These are phyloP conservation scores for Yarrowia bubula DNA, from an alignment of 805 yeast genomes.

Conservation along the genomic window DNA sequence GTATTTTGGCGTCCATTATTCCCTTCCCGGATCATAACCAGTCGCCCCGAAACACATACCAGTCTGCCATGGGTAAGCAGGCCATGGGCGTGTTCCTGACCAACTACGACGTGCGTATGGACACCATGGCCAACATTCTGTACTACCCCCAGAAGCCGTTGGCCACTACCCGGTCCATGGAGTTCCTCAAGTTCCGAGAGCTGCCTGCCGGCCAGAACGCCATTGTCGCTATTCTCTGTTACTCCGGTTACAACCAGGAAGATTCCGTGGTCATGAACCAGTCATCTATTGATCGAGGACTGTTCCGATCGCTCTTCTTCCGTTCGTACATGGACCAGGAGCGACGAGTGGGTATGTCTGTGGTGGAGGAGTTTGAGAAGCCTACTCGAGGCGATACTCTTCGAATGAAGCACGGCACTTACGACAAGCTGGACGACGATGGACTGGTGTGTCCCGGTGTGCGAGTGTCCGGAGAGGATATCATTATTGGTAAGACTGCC, in stretches of 20 bases:
- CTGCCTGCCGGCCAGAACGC: conserved; percentile 99
- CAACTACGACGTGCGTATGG: conserved; percentile 95
- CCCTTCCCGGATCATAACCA: conserved; percentile 99
- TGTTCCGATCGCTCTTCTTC: conserved; percentile 92
- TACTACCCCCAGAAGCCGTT: conserved; percentile 98
- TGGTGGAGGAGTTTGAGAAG: conserved; percentile 95
- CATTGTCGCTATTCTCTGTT: conserved; percentile 95
- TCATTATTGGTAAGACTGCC: conserved; percentile 96
- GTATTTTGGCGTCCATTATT: conserved; percentile 97
- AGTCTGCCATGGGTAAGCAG: conserved; percentile 99
- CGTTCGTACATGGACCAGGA: conserved; percentile 99
- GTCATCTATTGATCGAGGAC: conserved; percentile 93
- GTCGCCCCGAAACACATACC: conserved; percentile 98
- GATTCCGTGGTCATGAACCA: conserved; percentile 99
- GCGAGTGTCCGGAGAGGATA: conserved; percentile 98
- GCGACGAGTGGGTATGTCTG: conserved; percentile 97
- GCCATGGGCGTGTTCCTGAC: conserved; percentile 99
- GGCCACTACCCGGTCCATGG: conserved; percentile 98
- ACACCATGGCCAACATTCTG: conserved; percentile 96
- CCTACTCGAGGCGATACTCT: conserved; percentile 93
- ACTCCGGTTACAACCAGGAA: conserved; percentile 98
- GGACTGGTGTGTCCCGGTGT: conserved; percentile 98
- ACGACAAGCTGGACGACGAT: conserved; percentile 96
- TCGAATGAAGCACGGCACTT: conserved; percentile 95
- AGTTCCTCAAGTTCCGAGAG: conserved; percentile 93